Percentiles rank a stretch among this genome's conserved stretches.
Conservation (phyloP, 2,329 filamentous ascomycete species). For the Aspergillus quadrilineatus region DNA sequence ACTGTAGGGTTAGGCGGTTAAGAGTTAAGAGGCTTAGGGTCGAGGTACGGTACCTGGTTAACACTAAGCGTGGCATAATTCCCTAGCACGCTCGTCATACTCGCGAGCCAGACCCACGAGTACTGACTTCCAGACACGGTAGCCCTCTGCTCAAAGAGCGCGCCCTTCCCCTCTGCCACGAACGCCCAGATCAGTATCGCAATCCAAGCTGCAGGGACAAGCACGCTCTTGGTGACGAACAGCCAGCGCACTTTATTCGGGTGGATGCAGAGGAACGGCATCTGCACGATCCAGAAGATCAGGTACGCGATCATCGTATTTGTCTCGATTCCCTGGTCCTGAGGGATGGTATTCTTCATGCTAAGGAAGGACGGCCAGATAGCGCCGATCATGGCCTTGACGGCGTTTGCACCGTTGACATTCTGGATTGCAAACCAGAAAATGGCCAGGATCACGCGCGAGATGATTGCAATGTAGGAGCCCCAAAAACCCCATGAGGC, state of each 20-base stretch:
- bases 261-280: constrained; percentile 47
- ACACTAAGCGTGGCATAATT: constrained; percentile 54
- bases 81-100: constrained; percentile 50
- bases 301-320: constrained; percentile 47
- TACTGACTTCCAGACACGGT: constrained; percentile 52
- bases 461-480: constrained; percentile 55
- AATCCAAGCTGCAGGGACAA: constrained; percentile 60
- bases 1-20: no score
- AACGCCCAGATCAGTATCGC: constrained; percentile 65
- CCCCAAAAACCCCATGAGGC: constrained; percentile 60
- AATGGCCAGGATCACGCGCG: constrained; percentile 54
- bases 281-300: constrained; percentile 47
- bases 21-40: no score
- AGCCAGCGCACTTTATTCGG: constrained; percentile 42
- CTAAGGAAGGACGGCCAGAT: constrained; percentile 49
- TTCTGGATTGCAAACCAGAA: constrained; percentile 68
- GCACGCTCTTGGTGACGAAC: constrained; percentile 39
- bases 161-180: constrained; percentile 53
- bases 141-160: constrained; percentile 47
- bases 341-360: constrained; percentile 41
- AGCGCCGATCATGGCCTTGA: constrained; percentile 53
- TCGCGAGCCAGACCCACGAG: constrained; percentile 55
- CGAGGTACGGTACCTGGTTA: constrained; percentile 40
- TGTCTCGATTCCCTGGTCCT: constrained; percentile 46
- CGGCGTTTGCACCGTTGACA: constrained; percentile 59